Percentiles rank a stretch among this genome's conserved stretches.
Conservation (phyloP, 305 asterid genomes). For the Fraxinus sp. region DNA sequence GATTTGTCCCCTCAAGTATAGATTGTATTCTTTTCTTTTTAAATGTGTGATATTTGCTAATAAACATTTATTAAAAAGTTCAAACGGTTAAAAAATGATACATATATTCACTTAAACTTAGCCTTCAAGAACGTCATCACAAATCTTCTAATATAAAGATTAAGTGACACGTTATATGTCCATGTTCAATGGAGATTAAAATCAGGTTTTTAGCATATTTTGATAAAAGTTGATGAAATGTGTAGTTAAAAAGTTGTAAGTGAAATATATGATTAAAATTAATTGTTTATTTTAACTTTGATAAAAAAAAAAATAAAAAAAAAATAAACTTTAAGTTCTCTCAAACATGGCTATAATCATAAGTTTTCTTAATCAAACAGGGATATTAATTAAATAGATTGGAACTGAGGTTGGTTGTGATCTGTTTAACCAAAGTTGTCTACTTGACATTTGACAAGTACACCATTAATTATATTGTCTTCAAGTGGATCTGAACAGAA, state of each 20-base stretch:
- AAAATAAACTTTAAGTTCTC: too few relatives aligned
- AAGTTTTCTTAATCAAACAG: neutral
- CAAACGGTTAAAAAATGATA: neutral
- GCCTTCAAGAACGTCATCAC: neutral
- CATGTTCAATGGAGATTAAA: too few relatives aligned
- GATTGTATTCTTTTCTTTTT: neutral
- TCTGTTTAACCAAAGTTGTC: neutral
- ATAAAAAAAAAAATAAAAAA: too few relatives aligned
- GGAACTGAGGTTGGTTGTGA: neutral
- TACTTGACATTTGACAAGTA: neutral
- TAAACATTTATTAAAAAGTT: neutral
- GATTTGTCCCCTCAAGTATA: neutral
- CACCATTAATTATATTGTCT: neutral
- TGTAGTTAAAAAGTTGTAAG: too few relatives aligned
- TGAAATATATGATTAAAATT: too few relatives aligned
- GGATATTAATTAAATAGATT: neutral
- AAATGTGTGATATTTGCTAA: too few relatives aligned
- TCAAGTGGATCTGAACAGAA: neutral
- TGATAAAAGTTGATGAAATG: too few relatives aligned
- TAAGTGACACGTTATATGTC: neutral
- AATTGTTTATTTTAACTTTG: too few relatives aligned
- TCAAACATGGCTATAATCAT: neutral
- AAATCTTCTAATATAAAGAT: neutral
- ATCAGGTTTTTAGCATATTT: too few relatives aligned
- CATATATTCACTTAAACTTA: neutral